Percentiles rank a stretch among this genome's conserved stretches.
phyloP scores from a whole-genome alignment of 1,139 yeast species.

The Suhomyces terraborum region DNA sequence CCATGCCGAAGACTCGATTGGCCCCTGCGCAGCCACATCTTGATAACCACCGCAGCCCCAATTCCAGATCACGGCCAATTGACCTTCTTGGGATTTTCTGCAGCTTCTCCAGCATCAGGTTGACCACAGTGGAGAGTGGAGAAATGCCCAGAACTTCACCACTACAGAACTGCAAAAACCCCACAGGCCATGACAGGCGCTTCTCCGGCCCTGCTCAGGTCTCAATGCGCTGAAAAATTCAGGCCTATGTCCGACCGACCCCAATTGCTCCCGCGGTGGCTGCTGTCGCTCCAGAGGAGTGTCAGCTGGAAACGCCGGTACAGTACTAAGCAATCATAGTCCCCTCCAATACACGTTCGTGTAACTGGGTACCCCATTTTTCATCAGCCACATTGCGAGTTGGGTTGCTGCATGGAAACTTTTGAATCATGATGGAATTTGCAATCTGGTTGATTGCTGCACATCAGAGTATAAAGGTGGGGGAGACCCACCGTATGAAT shows the following conservation, averaged over 20 bases:
- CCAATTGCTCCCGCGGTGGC: too few species aligned
- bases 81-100: not conserved
- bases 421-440: slow-evolving; percentile 9
- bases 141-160: too few species aligned
- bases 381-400: slow-evolving; percentile 13
- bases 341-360: slow-evolving; percentile 1
- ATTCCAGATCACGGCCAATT: not conserved
- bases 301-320: too few species aligned
- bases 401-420: slow-evolving; percentile 14
- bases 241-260: too few species aligned
- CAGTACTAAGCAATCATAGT: slow-evolving; percentile 1
- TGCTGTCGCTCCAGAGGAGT: too few species aligned
- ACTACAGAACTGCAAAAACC: too few species aligned
- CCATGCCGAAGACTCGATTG: slow-evolving; percentile 1
- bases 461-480: slow-evolving; percentile 7
- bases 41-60: not conserved
- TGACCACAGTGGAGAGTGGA: not conserved
- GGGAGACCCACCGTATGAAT: not conserved
- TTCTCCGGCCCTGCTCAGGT: too few species aligned
- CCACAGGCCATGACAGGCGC: too few species aligned
- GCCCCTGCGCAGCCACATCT: not conserved
- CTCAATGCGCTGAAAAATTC: too few species aligned
- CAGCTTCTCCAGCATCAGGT: not conserved
- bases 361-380: slow-evolving; percentile 2
- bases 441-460: slow-evolving; percentile 11